Evolutionary conservation across 257 asterid genomes (phyloP).

Genomic region (Marsdenia floribunda): DNA sequence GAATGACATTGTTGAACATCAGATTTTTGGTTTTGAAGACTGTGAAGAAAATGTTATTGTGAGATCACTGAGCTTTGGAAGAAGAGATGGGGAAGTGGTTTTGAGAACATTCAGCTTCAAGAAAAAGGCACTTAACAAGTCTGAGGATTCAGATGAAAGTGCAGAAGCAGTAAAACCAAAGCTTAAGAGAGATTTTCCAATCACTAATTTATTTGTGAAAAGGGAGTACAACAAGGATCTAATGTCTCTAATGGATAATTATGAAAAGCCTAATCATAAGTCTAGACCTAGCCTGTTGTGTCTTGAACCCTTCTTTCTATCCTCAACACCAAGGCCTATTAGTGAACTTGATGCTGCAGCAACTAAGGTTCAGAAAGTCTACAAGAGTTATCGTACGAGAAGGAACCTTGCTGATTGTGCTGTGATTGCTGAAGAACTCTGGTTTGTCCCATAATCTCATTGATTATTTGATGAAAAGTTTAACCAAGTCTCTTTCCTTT

Average conservation of each 20-base stretch:
- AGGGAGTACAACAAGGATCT: slow-evolving; percentile 8
- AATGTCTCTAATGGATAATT: slow-evolving; percentile 1
- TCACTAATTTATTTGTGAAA: slow-evolving; percentile 23
- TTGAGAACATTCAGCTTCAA: slow-evolving; percentile 33
- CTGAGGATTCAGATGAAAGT: slow-evolving; percentile 10
- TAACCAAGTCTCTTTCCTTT: not conserved
- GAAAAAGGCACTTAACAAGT: slow-evolving; percentile 12
- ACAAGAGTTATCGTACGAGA: slow-evolving; percentile 44
- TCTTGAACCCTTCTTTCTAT: slow-evolving; percentile 16
- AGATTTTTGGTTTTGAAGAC: slow-evolving; percentile 25
- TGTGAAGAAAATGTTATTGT: slow-evolving; percentile 30
- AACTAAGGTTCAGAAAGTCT: slow-evolving; percentile 41
- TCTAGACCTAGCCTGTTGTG: slow-evolving; percentile 14
- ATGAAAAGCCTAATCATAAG: not conserved
- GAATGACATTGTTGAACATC: slow-evolving; percentile 27
- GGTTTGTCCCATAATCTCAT: slow-evolving; percentile 23
- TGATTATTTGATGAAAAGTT: slow-evolving; percentile 4
- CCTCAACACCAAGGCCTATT: slow-evolving; percentile 25
- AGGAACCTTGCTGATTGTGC: slow-evolving; percentile 52
- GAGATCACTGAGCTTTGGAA: slow-evolving; percentile 46
- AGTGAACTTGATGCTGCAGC: slow-evolving; percentile 42
- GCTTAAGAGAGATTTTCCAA: slow-evolving; percentile 24
- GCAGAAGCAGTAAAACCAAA: slow-evolving; percentile 16
- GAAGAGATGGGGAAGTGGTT: slow-evolving; percentile 30
- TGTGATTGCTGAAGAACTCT: slow-evolving; percentile 45